These are phyloP conservation scores for Sporobolomyces pararoseus DNA, from an alignment of 768 basidiomycete species.

Conservation along the genomic window DNA sequence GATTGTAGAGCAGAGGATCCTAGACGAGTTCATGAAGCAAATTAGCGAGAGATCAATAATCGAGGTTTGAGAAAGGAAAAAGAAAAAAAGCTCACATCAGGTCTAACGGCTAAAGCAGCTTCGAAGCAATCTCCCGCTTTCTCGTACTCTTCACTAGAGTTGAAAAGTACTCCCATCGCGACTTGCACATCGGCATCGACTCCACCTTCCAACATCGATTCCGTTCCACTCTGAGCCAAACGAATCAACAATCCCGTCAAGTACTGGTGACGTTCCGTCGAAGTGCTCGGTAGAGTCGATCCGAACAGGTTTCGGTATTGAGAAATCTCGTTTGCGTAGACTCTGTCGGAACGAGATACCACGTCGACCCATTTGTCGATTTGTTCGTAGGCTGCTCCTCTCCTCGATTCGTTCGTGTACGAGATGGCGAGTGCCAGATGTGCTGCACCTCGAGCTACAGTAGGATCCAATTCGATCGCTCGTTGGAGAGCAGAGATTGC, in stretches of 20 bases:
- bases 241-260: conserved; percentile 74
- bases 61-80: conserved; percentile 28
- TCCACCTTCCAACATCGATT: conserved; percentile 48
- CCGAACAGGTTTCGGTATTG: conserved; percentile 39
- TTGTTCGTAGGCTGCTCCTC: conserved; percentile 69
- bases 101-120: conserved; percentile 78
- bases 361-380: conserved; percentile 75
- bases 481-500: conserved; percentile 79
- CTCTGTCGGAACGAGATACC: conserved; percentile 55
- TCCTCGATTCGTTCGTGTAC: conserved; percentile 81
- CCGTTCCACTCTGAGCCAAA: conserved; percentile 63
- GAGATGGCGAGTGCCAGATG: conserved; percentile 90
- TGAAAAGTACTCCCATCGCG: conserved; percentile 86
- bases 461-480: conserved; percentile 74
- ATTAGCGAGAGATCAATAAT: conserved; percentile 3
- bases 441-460: conserved; percentile 58
- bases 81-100: conserved; percentile 59
- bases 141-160: conserved; percentile 84
- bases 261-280: conserved; percentile 47
- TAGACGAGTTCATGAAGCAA: too few relatives aligned
- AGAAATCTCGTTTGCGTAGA: conserved; percentile 49
- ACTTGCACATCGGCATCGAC: conserved; percentile 95
- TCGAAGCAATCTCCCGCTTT: conserved; percentile 93
- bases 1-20: conserved; percentile 90
- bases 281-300: conserved; percentile 17